These are phyloP conservation scores for Ceratocystis cacaofunesta DNA, from an alignment of 2,329 filamentous ascomycete genomes.

Conservation along the genomic window DNA sequence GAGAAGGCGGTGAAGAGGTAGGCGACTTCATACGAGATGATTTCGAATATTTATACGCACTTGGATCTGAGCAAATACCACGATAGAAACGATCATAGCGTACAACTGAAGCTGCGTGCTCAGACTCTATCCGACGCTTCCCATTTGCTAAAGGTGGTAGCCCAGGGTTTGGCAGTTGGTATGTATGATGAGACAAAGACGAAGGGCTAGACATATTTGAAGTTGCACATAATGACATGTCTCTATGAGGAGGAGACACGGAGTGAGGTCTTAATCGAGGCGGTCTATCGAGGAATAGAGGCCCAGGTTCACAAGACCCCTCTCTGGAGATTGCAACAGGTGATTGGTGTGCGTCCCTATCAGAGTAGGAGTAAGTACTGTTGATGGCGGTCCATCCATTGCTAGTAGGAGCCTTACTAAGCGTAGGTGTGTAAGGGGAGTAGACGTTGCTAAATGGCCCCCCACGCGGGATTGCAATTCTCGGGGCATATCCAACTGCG, in stretches of 20 bases:
- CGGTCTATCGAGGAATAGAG: not conserved
- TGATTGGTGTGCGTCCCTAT: conserved; percentile 5
- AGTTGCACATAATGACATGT: not conserved
- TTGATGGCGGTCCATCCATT: conserved; percentile 9
- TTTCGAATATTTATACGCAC: conserved; percentile 9
- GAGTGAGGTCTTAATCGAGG: conserved; percentile 6
- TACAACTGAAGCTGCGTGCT: conserved; percentile 6
- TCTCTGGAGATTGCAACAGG: conserved; percentile 10
- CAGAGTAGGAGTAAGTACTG: not conserved
- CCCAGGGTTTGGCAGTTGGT: not conserved
- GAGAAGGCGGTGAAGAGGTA: not conserved
- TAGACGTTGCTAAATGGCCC: not conserved
- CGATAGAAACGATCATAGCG: conserved; percentile 10
- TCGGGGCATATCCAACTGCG: not conserved
- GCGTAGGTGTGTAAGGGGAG: not conserved
- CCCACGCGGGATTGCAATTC: not conserved
- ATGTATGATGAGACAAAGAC: not conserved
- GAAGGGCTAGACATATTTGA: not conserved
- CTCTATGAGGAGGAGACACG: not conserved
- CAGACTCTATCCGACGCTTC: conserved; percentile 11
- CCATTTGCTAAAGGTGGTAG: not conserved
- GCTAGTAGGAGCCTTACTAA: conserved; percentile 6
- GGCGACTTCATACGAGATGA: not conserved
- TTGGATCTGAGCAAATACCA: not conserved
- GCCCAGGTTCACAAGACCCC: conserved; percentile 5